Percentiles rank a stretch among this genome's conserved stretches.
Evolutionary conservation across 257 asterid species (phyloP).

Genomic region (Anisodus tanguticus): DNA sequence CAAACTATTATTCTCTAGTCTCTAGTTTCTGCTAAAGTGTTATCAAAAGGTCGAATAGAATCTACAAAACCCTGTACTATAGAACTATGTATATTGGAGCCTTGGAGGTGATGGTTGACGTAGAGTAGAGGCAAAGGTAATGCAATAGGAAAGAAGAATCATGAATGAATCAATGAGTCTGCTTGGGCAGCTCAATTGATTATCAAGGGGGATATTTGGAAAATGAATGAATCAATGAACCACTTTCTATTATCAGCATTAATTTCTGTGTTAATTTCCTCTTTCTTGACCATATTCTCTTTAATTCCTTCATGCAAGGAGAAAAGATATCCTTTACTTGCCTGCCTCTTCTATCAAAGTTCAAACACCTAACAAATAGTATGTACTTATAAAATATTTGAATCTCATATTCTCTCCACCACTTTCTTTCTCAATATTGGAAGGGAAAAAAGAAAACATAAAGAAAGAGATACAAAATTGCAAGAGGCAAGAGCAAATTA

Average conservation of each 20-base stretch:
- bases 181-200: too few relatives aligned
- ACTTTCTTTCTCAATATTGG: neutral
- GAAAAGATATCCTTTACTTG: slow-evolving; percentile 59
- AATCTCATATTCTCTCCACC: neutral
- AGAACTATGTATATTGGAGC: too few relatives aligned
- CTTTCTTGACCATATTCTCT: slow-evolving; percentile 38
- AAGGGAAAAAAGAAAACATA: neutral
- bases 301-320: slow-evolving; percentile 34
- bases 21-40: too few relatives aligned
- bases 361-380: neutral
- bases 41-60: too few relatives aligned
- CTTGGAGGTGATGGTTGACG: neutral
- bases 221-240: too few relatives aligned
- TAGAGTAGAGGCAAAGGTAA: neutral
- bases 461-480: neutral
- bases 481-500: neutral
- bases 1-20: too few relatives aligned
- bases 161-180: too few relatives aligned
- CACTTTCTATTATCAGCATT: neutral
- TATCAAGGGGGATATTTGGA: too few relatives aligned
- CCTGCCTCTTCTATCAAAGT: slow-evolving; percentile 22
- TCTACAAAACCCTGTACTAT: too few relatives aligned
- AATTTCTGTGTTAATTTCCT: neutral
- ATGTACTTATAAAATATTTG: neutral
- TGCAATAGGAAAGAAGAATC: neutral